Conservation (phyloP, 495 filamentous ascomycete species). For the Glarea lozoyensis region DNA sequence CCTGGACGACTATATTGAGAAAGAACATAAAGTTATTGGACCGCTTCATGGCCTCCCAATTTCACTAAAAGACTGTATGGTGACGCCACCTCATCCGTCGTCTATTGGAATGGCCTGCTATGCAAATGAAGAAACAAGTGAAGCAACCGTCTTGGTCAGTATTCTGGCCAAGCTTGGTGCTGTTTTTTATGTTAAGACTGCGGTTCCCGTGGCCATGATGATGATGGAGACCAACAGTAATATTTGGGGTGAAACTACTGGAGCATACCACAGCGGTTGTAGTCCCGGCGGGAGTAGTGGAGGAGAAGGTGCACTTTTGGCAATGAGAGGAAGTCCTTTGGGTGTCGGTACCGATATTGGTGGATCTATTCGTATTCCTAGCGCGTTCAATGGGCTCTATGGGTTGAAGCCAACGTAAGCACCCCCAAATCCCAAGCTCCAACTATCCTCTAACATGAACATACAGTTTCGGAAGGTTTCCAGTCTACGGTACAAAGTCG, state of each 20-base stretch:
- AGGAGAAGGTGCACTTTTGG: conserved; percentile 53
- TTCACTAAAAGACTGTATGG: conserved; percentile 47
- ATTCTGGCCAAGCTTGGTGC: conserved; percentile 48
- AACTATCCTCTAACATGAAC: neutral
- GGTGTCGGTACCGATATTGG: conserved; percentile 67
- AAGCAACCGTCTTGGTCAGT: conserved; percentile 17
- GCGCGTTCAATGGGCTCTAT: conserved; percentile 54
- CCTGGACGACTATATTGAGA: conserved; percentile 41
- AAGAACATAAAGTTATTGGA: conserved; percentile 38
- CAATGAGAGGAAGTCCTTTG: conserved; percentile 41
- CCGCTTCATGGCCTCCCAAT: conserved; percentile 53
- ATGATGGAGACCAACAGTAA: conserved; percentile 24
- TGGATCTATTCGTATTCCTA: conserved; percentile 58
- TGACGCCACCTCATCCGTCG: conserved; percentile 15
- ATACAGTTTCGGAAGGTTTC: conserved; percentile 21
- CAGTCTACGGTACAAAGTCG: conserved; percentile 19
- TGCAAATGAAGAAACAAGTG: conserved; percentile 30
- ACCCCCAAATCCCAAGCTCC: neutral
- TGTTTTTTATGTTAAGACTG: conserved; percentile 58
- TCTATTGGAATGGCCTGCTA: conserved; percentile 29
- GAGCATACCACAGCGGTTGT: conserved; percentile 39
- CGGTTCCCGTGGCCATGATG: conserved; percentile 55
- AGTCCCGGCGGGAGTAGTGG: conserved; percentile 54
- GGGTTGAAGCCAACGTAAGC: conserved; percentile 43
- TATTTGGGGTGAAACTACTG: conserved; percentile 32